Evolutionary conservation across 495 filamentous ascomycete species (phyloP).

Genomic region (Letharia columbiana): DNA sequence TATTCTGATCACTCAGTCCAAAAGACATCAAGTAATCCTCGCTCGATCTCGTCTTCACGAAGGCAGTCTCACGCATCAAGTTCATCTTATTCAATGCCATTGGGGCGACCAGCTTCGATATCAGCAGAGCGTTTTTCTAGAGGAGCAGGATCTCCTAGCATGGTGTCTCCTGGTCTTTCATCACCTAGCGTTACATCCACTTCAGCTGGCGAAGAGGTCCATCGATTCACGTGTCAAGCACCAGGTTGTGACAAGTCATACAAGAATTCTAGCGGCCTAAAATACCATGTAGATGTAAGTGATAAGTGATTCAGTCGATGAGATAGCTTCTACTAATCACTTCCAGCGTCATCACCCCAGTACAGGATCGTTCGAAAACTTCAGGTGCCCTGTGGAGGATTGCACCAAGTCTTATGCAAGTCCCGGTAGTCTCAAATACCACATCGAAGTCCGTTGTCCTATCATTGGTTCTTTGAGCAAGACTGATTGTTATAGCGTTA

Average conservation of each 20-base stretch:
- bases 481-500: not conserved
- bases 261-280: not conserved
- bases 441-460: not conserved
- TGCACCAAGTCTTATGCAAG: conserved; percentile 9
- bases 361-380: not conserved
- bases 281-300: not conserved
- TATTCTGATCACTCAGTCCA: conserved; percentile 1
- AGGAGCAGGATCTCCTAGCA: not conserved
- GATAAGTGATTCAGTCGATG: too few species aligned
- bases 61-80: not conserved
- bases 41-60: not conserved
- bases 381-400: not conserved
- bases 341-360: not conserved
- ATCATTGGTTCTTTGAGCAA: not conserved
- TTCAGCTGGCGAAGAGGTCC: conserved; percentile 3
- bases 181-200: not conserved
- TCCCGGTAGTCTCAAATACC: conserved; percentile 2
- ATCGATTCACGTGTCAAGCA: not conserved
- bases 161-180: not conserved
- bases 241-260: conserved; percentile 6
- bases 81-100: not conserved
- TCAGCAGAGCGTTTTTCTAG: not conserved
- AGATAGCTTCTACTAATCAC: too few species aligned
- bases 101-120: not conserved
- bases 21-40: not conserved